These are phyloP conservation scores for Spirogloea muscicola DNA, from an alignment of 139 green algal genomes.

Conservation along the genomic window DNA sequence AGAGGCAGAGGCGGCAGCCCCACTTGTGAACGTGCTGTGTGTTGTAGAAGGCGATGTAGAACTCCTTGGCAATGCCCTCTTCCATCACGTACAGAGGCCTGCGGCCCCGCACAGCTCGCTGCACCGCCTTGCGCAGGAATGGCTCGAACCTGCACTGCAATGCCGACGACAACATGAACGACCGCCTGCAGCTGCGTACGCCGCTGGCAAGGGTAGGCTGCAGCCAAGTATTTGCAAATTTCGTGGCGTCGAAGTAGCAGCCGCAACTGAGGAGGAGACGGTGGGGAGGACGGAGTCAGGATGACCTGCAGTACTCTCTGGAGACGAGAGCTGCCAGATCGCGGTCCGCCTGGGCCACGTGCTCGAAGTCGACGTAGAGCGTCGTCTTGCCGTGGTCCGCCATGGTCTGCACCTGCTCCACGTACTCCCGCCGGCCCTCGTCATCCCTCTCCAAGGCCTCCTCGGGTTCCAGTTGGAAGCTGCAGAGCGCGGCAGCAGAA, in stretches of 20 bases:
- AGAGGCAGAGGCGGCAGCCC: neutral
- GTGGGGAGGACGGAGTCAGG: too few species aligned
- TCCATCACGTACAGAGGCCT: slow-evolving; percentile 57
- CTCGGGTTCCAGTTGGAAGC: too few species aligned
- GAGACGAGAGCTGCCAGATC: slow-evolving; percentile 58
- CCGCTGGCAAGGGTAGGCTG: neutral
- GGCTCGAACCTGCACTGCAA: slow-evolving; percentile 68
- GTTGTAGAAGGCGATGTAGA: slow-evolving; percentile 80
- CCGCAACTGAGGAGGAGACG: too few species aligned
- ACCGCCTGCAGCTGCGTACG: slow-evolving; percentile 1
- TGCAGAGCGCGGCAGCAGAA: too few species aligned
- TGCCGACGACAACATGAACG: slow-evolving; percentile 28
- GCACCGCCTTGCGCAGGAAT: slow-evolving; percentile 65
- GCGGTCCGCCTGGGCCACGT: slow-evolving; percentile 66
- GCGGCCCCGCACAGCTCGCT: slow-evolving; percentile 69
- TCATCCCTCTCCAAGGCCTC: too few species aligned
- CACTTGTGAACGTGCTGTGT: slow-evolving; percentile 46
- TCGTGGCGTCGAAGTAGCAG: neutral
- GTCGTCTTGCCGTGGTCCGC: slow-evolving; percentile 58
- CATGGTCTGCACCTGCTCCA: slow-evolving; percentile 52
- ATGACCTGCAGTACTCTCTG: slow-evolving; percentile 51
- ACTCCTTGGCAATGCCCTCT: slow-evolving; percentile 68
- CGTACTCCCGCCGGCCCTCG: too few species aligned
- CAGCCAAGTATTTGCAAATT: neutral
- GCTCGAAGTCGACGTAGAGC: slow-evolving; percentile 73